These are phyloP conservation scores for Stephania yunnanensis DNA, from an alignment of 164 flowering plant genomes.

Conservation along the genomic window DNA sequence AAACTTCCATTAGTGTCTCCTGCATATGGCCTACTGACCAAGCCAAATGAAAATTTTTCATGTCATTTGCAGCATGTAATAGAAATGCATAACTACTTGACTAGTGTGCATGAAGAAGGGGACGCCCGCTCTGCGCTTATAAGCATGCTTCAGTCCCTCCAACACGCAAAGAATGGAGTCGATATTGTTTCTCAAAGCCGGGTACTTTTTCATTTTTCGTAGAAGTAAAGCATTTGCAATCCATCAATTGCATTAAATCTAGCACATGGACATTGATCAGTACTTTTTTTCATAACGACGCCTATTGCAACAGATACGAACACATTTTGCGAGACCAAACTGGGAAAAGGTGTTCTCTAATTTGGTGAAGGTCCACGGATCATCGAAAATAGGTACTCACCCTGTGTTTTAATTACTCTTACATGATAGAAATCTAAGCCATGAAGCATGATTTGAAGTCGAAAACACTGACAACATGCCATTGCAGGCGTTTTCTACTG, in stretches of 20 bases:
- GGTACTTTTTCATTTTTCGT: conserved; percentile 30
- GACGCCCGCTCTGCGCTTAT: conserved; percentile 94
- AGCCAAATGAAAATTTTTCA: conserved; percentile 2
- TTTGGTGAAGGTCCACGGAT: conserved; percentile 40
- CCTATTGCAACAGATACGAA: conserved; percentile 51
- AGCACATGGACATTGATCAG: no score
- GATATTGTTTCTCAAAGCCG: conserved; percentile 84
- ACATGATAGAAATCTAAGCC: not conserved
- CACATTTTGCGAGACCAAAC: conserved; percentile 95
- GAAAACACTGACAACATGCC: not conserved
- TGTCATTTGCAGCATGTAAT: conserved; percentile 50
- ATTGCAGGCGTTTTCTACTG: conserved; percentile 92
- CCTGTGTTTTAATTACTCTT: not conserved
- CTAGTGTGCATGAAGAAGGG: conserved; percentile 94
- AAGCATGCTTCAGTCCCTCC: conserved; percentile 84
- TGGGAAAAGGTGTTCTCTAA: conserved; percentile 83
- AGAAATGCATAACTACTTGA: conserved; percentile 94
- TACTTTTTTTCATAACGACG: not conserved
- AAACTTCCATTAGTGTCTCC: not conserved
- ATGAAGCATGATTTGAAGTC: not conserved
- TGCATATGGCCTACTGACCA: not conserved
- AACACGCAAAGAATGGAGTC: conserved; percentile 86
- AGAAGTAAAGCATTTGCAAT: not conserved
- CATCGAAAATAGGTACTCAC: conserved; percentile 61
- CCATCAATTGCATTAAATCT: not conserved